Percentiles rank a stretch among this genome's conserved stretches.
Evolutionary conservation across 2,329 filamentous ascomycete species (phyloP).

Genomic region (Botryotinia calthae): DNA sequence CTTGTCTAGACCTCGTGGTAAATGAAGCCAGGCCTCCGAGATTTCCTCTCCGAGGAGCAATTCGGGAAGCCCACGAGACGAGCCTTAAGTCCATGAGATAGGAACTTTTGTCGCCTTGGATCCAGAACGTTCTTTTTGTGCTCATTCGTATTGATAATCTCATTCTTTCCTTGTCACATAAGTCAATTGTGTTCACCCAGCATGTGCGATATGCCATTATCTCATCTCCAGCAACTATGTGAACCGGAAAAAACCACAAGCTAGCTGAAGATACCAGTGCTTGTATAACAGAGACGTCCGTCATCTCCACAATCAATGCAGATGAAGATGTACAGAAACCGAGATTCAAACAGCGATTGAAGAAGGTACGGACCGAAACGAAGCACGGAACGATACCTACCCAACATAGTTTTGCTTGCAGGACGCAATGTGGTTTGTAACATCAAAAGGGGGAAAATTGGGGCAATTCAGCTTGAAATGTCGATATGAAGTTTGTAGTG

Average conservation of each 20-base stretch:
- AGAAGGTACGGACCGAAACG: constrained; percentile 9
- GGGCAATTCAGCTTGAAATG: constrained; percentile 5
- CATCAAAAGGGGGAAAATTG: neutral
- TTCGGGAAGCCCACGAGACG: constrained; percentile 2
- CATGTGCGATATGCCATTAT: neutral
- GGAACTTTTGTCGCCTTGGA: neutral
- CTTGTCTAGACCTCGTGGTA: constrained; percentile 6
- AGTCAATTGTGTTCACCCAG: neutral
- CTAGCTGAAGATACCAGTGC: neutral
- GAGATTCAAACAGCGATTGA: constrained; percentile 8
- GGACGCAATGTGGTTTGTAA: constrained; percentile 5
- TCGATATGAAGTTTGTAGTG: neutral
- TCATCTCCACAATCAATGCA: constrained; percentile 15
- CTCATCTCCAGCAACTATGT: constrained; percentile 5
- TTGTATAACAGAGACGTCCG: constrained; percentile 6
- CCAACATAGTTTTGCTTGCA: constrained; percentile 1
- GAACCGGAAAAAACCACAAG: neutral
- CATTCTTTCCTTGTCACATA: neutral
- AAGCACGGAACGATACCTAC: constrained; percentile 12
- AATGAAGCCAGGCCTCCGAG: neutral
- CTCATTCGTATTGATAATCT: neutral
- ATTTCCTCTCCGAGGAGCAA: neutral
- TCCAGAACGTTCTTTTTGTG: constrained; percentile 15
- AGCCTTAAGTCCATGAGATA: constrained; percentile 2
- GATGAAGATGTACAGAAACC: constrained; percentile 7